Evolutionary conservation across 768 basidiomycete species (phyloP), one percentile per base, ranked within the genome.

Genomic region (Panaeolus cyanescens): DNA sequence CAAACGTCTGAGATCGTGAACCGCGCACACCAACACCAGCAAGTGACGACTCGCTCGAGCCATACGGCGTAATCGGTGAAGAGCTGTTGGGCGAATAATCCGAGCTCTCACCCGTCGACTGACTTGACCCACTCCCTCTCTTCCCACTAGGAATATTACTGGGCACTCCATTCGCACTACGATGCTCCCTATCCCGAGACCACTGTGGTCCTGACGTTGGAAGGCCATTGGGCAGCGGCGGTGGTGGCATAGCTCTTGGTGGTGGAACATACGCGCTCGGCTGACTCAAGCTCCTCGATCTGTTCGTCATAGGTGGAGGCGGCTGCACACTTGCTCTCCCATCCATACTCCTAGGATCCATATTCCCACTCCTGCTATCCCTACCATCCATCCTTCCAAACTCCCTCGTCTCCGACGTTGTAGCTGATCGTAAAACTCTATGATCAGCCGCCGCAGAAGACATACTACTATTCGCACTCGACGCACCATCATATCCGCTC

Each of bases 61-160:
- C 93, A 70, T 90, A 94, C 17, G 93, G 92, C 25, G 93, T 94
- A 70, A 93, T 86, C 0, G 93, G 93, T n/a, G 91, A 92, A 15
- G 88, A 88, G 64, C 88, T 90, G 66, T 92, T 90, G 19, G 92
- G 91, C 45, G 92, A 93, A 65, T 91, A 92, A 67, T 93, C 90
- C 12, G 92, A 92, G 71, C 89, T 92, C 66, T 85, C 89, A 8
- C 83, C 87, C 9, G 92, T 93, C 12, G 90, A 92, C 71, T 92
- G 87, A 67, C 92, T 94, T 34, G 91, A 92, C 12, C 91, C 89
- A 64, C 92, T 94, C 32, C 90, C 93, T 34, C 93, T 86, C 73
- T 93, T 93, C 66, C 79, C 82, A 56, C 74, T 80, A 4, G 73
- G 64, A 75, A 80, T 40, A 77, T 75, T 60, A 80, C 77, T 64